Evolutionary conservation across 1,284 basidiomycete species (phyloP), one percentile per base, ranked within the genome.

Genomic region (Trametes pubescens): DNA sequence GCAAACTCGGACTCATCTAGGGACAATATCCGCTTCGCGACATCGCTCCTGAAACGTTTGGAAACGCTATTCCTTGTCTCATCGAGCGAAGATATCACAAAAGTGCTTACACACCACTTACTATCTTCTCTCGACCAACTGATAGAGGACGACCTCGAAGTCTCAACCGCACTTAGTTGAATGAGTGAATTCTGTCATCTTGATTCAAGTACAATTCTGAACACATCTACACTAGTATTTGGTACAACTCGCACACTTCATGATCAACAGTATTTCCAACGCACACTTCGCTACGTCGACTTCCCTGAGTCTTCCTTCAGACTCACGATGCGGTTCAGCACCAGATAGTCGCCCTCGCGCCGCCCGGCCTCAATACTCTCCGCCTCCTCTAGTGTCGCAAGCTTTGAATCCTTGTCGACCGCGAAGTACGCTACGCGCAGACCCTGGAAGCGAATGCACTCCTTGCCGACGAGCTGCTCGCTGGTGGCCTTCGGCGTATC

Each of bases 241-340:
- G 14, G 9, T 55, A 55, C 59, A 61, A 46, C 58, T 29, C 1
- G 24, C 8, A 51, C 16, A 5, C n/a, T 9, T 18, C 9, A 43
- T 29, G 5, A 4, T 4, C 8, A n/a, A 16, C 29, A 32, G 7
- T 11, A 24, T 24, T 32, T 16, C 9, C 44, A 10, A 37, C 13
- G 0, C 32, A 9, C 13, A 21, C 22, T 13, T 13, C 32, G 11
- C 46, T 59, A 61, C 7, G 78, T 80, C 40, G 82, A 73, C 72
- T 98, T 98, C n/a, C 93, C 93, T 6, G 90, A 86, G 76, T 99
- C 97, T 81, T 99, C 96, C 81, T 99, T 99, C 79, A 99, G 78
- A 65, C 90, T 93, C 29, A 99, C 96, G 69, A 99, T 96, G 61
- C 94, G 87, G 79, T 99, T 99, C 51, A 99, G 82, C 24, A 99